Evolutionary conservation across 305 asterid genomes (phyloP).

Genomic region (Fraxinus ornus): DNA sequence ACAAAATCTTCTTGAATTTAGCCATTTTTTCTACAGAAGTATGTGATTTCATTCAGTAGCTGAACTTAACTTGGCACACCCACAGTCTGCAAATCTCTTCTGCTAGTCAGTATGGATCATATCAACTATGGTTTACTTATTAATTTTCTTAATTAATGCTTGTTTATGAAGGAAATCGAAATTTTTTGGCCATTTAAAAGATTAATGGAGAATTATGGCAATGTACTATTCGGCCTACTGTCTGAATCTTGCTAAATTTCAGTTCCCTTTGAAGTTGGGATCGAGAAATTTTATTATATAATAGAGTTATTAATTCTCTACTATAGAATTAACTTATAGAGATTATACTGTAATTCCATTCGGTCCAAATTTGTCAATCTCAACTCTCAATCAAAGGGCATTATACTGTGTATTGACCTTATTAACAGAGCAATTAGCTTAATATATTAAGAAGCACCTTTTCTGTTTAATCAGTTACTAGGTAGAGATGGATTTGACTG

Average conservation of each 20-base stretch:
- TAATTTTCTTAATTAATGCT: not conserved
- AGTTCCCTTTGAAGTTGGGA: not conserved
- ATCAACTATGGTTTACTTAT: not conserved
- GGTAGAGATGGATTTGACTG: not conserved
- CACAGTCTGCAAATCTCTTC: not conserved
- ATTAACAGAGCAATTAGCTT: not conserved
- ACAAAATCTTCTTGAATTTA: slow-evolving; percentile 3
- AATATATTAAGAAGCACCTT: not conserved
- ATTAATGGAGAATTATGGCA: not conserved
- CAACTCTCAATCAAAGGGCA: not conserved
- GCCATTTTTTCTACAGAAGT: not conserved
- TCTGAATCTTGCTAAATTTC: not conserved
- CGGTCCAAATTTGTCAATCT: not conserved
- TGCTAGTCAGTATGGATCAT: not conserved
- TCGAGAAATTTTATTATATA: not conserved
- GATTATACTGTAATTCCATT: not conserved
- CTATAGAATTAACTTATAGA: not conserved
- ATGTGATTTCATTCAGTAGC: not conserved
- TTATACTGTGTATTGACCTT: not conserved
- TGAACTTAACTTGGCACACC: not conserved
- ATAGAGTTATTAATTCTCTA: not conserved
- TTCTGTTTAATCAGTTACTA: not conserved
- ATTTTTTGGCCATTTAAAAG: not conserved
- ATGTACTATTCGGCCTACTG: not conserved
- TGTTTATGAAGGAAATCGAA: not conserved